Evolutionary conservation across 176 grass and related monocot species (phyloP), one percentile per base, ranked within the genome.

Genomic region (Aegilops bicornis): DNA sequence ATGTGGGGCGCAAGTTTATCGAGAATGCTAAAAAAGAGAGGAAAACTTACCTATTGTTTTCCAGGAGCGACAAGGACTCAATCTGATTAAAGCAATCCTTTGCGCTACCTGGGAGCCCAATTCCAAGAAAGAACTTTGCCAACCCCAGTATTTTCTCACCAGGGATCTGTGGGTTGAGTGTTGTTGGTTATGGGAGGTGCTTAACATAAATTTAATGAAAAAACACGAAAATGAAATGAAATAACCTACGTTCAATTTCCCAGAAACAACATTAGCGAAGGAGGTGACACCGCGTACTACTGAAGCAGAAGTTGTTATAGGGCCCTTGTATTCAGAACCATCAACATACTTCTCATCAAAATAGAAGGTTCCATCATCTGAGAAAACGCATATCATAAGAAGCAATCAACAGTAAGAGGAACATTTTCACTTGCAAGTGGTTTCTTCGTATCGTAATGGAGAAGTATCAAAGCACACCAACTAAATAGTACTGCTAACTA

Each of bases 301-400:
- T 68, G 97, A 94, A 86, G 94, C 90, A 82, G 97, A 94, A 62
- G 94, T 99, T 86, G 73, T 80, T 78, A 99, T 87, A 43, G 97
- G 92, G 32, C 97, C 92, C 89, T 93, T 99, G 37, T 99, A 95
- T 87, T 93, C 94, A 22, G 75, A 79, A 82, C 40, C 83, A 88
- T 99, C 97, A 82, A 91, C 84, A 87, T 97, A 85, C 85, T 97
- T 99, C 78, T 99, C 97, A 40, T 99, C 94, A 62, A 99, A 99
- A 91, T 97, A 99, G 58, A 93, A 91, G 31, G 89, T 93, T 48
- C 94, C 92, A 67, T 99, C 97, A 72, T 94, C 97, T 99, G 69
- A 29, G 66, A 31, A 80, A 39, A 88, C 73, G 45, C 67, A 79
- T 68, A 80, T 8, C 27, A 89, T 52, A 68, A 72, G 19, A 58